Percentiles rank a stretch among this genome's conserved stretches.
These are phyloP conservation scores for Thielaviopsis punctulata DNA, from an alignment of 2,329 filamentous ascomycete genomes.

Conservation along the genomic window DNA sequence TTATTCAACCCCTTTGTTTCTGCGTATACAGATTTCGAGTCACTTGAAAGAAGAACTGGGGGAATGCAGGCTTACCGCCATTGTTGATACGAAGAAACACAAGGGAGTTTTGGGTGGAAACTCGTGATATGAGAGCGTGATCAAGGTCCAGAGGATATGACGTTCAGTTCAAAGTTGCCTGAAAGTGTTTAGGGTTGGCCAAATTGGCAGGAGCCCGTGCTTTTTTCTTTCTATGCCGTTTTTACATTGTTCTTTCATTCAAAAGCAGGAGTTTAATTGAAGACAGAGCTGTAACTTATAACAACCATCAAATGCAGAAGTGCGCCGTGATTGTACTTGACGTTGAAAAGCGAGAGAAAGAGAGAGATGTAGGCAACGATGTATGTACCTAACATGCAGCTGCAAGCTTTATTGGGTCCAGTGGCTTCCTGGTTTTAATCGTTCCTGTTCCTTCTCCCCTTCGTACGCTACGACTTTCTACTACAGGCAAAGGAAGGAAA, in stretches of 20 bases:
- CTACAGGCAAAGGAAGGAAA: too few relatives aligned
- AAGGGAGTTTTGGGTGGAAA: too few relatives aligned
- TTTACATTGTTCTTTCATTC: background rate
- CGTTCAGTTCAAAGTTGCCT: background rate
- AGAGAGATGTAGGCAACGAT: background rate
- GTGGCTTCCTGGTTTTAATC: background rate
- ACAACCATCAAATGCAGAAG: too few relatives aligned
- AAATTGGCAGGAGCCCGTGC: background rate
- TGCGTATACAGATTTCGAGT: too few relatives aligned
- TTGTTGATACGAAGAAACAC: too few relatives aligned
- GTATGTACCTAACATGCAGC: background rate
- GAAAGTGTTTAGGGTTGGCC: background rate
- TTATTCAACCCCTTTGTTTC: too few relatives aligned
- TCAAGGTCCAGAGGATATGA: background rate
- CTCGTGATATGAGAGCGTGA: background rate
- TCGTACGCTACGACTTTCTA: background rate
- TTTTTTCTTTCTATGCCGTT: background rate
- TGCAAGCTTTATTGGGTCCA: background rate
- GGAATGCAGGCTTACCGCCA: too few relatives aligned
- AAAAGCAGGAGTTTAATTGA: too few relatives aligned
- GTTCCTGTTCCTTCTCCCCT: background rate
- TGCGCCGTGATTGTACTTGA: too few relatives aligned
- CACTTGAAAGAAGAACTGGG: too few relatives aligned
- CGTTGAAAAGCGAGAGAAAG: background rate
- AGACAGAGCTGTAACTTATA: too few relatives aligned